These are phyloP conservation scores for Tolypocladium album DNA, from an alignment of 2,329 filamentous ascomycete species.

Conservation along the genomic window DNA sequence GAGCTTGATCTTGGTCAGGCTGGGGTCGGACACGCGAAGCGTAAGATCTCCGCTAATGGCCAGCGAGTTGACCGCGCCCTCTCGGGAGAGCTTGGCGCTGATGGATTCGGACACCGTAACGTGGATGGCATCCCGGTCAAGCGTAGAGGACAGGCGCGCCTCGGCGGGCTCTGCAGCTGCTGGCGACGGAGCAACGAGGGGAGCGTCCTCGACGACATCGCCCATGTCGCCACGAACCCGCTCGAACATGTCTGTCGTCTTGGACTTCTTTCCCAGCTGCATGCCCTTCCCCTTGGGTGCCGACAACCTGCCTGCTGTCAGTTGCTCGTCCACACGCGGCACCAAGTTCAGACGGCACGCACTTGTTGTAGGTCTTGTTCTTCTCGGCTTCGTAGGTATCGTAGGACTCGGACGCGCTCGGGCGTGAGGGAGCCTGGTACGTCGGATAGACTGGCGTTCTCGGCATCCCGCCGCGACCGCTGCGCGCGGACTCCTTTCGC, in stretches of 20 bases:
- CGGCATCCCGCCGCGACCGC: conserved; percentile 53
- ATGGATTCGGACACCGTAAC: conserved; percentile 85
- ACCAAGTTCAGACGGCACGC: conserved; percentile 17
- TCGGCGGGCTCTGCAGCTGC: conserved; percentile 38
- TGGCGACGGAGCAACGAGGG: conserved; percentile 53
- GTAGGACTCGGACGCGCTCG: conserved; percentile 69
- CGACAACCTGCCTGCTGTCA: conserved; percentile 20
- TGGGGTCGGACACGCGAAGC: conserved; percentile 78
- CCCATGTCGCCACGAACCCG: conserved; percentile 86
- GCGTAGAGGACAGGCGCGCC: conserved; percentile 52
- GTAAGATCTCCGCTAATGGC: conserved; percentile 88
- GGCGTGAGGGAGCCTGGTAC: conserved; percentile 71
- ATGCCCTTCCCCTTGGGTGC: conserved; percentile 90
- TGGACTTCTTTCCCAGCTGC: conserved; percentile 98
- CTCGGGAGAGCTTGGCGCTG: conserved; percentile 75
- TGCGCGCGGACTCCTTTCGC: conserved; percentile 86
- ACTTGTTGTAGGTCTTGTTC: conserved; percentile 83
- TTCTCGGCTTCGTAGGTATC: conserved; percentile 95
- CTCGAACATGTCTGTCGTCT: conserved; percentile 95
- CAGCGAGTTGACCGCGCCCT: conserved; percentile 77
- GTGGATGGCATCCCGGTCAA: conserved; percentile 78
- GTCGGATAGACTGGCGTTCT: conserved; percentile 78
- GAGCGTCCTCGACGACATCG: conserved; percentile 68
- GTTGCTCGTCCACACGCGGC: not conserved
- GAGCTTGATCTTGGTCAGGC: conserved; percentile 86